phyloP scores from a whole-genome alignment of 129 eudicot species.

The Saposhnikovia divaricata region DNA sequence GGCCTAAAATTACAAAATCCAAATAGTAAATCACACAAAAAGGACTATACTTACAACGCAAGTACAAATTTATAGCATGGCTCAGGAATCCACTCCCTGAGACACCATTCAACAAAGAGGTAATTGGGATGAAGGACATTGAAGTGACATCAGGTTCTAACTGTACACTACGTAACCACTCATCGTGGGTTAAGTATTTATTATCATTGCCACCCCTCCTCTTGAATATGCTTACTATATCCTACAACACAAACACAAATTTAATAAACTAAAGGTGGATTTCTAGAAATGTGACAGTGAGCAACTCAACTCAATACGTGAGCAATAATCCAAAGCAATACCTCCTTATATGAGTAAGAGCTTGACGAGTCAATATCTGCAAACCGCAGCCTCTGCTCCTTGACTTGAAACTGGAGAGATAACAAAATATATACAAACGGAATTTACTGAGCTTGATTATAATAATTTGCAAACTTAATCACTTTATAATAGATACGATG shows the following conservation, averaged over 20 bases:
- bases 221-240: conserved; percentile 72
- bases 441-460: neutral
- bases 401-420: conserved; percentile 49
- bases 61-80: conserved; percentile 91
- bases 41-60: conserved; percentile 63
- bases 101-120: conserved; percentile 85
- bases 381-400: conserved; percentile 73
- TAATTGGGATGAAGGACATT: conserved; percentile 96
- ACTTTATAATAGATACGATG: neutral
- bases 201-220: conserved; percentile 92
- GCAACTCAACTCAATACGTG: neutral
- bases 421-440: neutral
- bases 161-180: conserved; percentile 87
- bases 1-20: neutral
- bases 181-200: conserved; percentile 45
- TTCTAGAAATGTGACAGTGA: neutral
- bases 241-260: conserved; percentile 34
- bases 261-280: neutral
- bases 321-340: conserved; percentile 15
- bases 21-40: neutral
- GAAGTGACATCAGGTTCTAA: conserved; percentile 92
- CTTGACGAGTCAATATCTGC: conserved; percentile 69
- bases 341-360: conserved; percentile 89
- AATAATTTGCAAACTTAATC: neutral
- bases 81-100: conserved; percentile 92